Conservation (phyloP, 78 protist genomes). For the Planoprotostelium fungivorum region DNA sequence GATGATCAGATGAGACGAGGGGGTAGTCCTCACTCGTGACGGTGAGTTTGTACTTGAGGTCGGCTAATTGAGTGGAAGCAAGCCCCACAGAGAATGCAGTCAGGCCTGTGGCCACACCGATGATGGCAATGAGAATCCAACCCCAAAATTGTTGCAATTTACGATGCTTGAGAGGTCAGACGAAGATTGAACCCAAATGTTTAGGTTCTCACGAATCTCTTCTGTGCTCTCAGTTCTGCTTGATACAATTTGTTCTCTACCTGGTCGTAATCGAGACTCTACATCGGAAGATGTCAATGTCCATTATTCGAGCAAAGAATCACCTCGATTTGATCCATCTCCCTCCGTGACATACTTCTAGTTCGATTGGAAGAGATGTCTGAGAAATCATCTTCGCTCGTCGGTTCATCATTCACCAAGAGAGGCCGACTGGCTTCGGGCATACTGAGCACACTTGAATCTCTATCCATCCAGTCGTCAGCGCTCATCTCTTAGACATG, state of each 20-base stretch:
- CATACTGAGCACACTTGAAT: too few species aligned
- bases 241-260: neutral
- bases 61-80: neutral
- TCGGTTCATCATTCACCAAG: too few species aligned
- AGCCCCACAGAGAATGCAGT: neutral
- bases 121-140: neutral
- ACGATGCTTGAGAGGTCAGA: neutral
- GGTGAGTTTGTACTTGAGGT: too few species aligned
- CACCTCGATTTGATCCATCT: neutral
- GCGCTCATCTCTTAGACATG: too few species aligned
- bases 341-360: too few species aligned
- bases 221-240: neutral
- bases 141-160: neutral
- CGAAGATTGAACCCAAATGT: neutral
- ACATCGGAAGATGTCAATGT: neutral
- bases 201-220: neutral
- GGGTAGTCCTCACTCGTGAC: too few species aligned
- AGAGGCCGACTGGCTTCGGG: too few species aligned
- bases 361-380: too few species aligned
- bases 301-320: neutral
- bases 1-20: too few species aligned
- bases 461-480: too few species aligned
- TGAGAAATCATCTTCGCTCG: too few species aligned
- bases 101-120: constrained; percentile 8
- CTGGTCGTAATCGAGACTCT: constrained; percentile 20